Base-by-base conservation (phyloP, 1,284 basidiomycete genomes). In the Boletus putidus region DNA sequence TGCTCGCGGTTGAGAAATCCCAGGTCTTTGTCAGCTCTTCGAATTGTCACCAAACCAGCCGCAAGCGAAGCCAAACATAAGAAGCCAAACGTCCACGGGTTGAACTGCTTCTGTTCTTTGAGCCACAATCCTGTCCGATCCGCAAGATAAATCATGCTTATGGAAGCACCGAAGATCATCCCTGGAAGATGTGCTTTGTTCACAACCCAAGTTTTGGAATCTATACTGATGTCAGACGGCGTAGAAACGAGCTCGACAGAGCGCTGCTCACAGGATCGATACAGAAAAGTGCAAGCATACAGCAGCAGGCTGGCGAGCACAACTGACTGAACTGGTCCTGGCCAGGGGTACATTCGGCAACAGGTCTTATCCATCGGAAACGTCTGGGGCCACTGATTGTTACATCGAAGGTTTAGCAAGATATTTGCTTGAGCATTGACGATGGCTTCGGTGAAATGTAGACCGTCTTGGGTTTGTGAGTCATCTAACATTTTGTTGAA, bases 1-100 rank as follows among this genome's bases (percentile, higher is more conserved):
- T 96, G 92, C 53, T 94, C 91, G 53, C 93, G 81, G 68, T 94
- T 95, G 65, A 96, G 76, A 74, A 94, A 92, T 0, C 94, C 93
- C 49, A 90, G 75, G 70, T 96, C 92, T 66, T 90, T 92, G 65
- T 91, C 89, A 27, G 79, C 82, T 25, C 82, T 83, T 69, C 85
- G 87, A 59, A 91, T 75, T 0, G 88, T 91, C 11, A 73, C 75
- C 40, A 93, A 68, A 10, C 92, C 93, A 14, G 80, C 74, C 14
- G 70, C 75, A 16, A 94, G 75, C 33, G 79, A 77, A 18, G 76
- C 64, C n/a, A 89, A 37, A 63, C 75, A 82, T 31, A 92, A 75
- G 60, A 82, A 78, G 6, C 76, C 78, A 70, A 94, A 94, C 12
- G 82, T 80, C 79, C 82, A 84, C 1, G 85, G 73, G 69, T 87